Conservation (phyloP, 2,329 filamentous ascomycete genomes). For the Colletotrichum aenigma region DNA sequence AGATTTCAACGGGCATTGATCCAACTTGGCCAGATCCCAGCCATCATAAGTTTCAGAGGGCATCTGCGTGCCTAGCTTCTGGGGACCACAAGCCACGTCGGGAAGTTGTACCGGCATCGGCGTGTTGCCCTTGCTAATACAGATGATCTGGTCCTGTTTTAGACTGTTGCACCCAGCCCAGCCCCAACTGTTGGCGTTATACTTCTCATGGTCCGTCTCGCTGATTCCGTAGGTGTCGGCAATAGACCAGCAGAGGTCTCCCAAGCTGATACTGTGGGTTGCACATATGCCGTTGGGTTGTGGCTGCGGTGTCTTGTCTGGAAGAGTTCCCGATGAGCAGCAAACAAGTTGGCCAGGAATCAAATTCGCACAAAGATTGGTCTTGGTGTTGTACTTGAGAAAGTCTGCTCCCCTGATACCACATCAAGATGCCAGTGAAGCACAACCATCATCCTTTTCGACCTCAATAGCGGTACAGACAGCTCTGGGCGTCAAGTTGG, state of each 20-base stretch:
- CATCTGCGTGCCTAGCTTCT: constrained; percentile 38
- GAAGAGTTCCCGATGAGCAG: constrained; percentile 38
- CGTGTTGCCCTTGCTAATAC: constrained; percentile 24
- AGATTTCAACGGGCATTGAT: constrained; percentile 49
- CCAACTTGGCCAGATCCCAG: constrained; percentile 40
- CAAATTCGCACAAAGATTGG: constrained; percentile 35
- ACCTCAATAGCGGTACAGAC: constrained; percentile 6
- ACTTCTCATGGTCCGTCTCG: constrained; percentile 22
- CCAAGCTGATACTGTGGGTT: constrained; percentile 31
- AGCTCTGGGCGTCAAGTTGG: background rate
- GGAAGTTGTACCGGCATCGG: constrained; percentile 23
- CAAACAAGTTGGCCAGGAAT: constrained; percentile 37
- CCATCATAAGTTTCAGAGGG: constrained; percentile 28
- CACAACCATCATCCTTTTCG: constrained; percentile 27
- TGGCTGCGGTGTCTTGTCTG: constrained; percentile 35
- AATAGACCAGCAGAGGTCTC: constrained; percentile 37
- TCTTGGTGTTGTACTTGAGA: constrained; percentile 27
- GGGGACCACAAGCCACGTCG: constrained; percentile 43
- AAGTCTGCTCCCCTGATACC: constrained; percentile 27
- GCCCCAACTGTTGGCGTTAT: constrained; percentile 43
- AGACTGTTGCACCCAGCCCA: constrained; percentile 26
- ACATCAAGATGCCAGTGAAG: constrained; percentile 26
- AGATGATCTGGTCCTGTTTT: constrained; percentile 17
- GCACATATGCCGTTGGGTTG: constrained; percentile 38
- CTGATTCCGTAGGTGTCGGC: constrained; percentile 25